These are phyloP conservation scores for Colletotrichum nymphaeae DNA, from an alignment of 2,329 filamentous ascomycete genomes.

Conservation along the genomic window DNA sequence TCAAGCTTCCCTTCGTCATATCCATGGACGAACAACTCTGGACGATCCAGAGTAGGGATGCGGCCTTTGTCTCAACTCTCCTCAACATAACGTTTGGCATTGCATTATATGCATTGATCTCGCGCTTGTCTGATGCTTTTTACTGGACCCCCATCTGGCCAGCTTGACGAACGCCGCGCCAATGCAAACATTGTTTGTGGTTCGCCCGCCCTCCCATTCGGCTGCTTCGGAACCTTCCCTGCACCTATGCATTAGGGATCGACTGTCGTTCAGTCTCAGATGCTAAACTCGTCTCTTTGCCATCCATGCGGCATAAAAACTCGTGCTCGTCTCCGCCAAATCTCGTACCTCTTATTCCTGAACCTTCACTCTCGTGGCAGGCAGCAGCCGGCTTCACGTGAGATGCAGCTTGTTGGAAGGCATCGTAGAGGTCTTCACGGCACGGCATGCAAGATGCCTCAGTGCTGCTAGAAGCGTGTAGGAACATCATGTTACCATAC, in stretches of 20 bases:
- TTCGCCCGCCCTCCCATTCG: constrained; percentile 26
- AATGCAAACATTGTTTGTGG: constrained; percentile 29
- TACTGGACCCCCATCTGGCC: background rate
- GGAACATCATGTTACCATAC: background rate
- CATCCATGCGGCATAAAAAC: constrained; percentile 1
- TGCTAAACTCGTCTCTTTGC: constrained; percentile 34
- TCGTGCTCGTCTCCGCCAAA: background rate
- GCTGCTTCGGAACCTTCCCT: constrained; percentile 32
- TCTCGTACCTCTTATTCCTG: background rate
- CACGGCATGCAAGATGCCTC: background rate
- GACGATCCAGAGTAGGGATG: constrained; percentile 9
- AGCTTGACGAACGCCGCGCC: constrained; percentile 25
- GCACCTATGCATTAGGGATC: constrained; percentile 32
- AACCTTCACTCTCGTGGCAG: background rate
- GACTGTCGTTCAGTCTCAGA: constrained; percentile 32
- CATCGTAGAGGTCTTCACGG: background rate
- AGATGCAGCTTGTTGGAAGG: background rate
- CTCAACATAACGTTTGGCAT: constrained; percentile 7
- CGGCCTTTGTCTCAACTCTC: background rate
- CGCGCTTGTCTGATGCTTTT: background rate
- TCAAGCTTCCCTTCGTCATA: constrained; percentile 22
- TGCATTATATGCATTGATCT: constrained; percentile 35
- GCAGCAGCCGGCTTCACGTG: background rate
- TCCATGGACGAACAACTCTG: constrained; percentile 28
- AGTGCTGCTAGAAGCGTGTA: background rate